Percentiles rank a stretch among this genome's conserved stretches.
Evolutionary conservation across 768 basidiomycete genomes (phyloP).

Genomic region (Boletus tomentosulus): DNA sequence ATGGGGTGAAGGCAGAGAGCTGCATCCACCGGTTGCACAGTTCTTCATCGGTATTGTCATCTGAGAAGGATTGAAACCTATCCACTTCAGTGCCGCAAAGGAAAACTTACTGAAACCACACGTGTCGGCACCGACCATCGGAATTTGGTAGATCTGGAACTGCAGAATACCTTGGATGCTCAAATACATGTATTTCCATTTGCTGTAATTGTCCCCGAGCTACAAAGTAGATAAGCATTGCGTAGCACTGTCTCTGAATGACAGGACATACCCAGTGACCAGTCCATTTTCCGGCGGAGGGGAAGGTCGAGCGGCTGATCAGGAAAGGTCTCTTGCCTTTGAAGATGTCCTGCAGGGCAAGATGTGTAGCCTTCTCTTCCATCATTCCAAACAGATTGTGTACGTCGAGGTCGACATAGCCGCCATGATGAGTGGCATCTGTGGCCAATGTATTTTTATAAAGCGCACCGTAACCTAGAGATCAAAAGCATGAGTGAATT

Average conservation of each 20-base stretch:
- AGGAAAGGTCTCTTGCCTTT: constrained; percentile 66
- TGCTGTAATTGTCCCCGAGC: constrained; percentile 76
- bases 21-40: constrained; percentile 86
- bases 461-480: constrained; percentile 47
- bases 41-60: constrained; percentile 71
- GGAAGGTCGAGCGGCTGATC: constrained; percentile 66
- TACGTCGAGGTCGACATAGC: constrained; percentile 58
- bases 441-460: constrained; percentile 56
- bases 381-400: constrained; percentile 75
- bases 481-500: background rate
- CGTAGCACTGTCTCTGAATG: background rate
- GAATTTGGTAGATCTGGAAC: constrained; percentile 81
- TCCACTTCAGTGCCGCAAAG: background rate
- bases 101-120: constrained; percentile 30
- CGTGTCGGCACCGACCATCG: constrained; percentile 80
- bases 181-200: constrained; percentile 68
- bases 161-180: constrained; percentile 83
- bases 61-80: constrained; percentile 20
- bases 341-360: constrained; percentile 49
- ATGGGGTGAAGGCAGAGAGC: constrained; percentile 77
- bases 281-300: constrained; percentile 64
- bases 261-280: constrained; percentile 57
- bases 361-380: constrained; percentile 64
- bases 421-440: constrained; percentile 66
- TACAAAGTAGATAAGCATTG: constrained; percentile 17